Evolutionary conservation across 2,329 filamentous ascomycete genomes (phyloP).

Genomic region (Ambrosiella cleistominuta): DNA sequence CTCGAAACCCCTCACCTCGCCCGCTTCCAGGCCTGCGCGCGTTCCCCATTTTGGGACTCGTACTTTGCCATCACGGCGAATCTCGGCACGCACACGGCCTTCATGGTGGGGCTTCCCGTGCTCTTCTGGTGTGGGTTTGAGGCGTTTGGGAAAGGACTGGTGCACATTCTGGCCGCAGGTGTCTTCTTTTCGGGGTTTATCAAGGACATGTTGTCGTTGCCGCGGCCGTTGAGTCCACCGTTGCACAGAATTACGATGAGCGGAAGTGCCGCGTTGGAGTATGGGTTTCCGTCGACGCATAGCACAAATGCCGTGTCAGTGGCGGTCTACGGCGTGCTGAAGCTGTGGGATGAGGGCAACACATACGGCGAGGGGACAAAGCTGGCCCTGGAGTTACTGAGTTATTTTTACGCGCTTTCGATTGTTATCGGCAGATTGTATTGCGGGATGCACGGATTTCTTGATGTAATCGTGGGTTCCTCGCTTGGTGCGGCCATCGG

Average conservation of each 20-base stretch:
- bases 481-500: slow-evolving; percentile 52
- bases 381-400: slow-evolving; percentile 45
- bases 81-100: slow-evolving; percentile 93
- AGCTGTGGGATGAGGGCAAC: slow-evolving; percentile 48
- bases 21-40: slow-evolving; percentile 60
- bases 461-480: slow-evolving; percentile 73
- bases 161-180: slow-evolving; percentile 60
- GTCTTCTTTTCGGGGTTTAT: slow-evolving; percentile 84
- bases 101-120: slow-evolving; percentile 88
- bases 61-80: slow-evolving; percentile 97
- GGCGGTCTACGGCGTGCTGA: slow-evolving; percentile 62
- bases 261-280: slow-evolving; percentile 82
- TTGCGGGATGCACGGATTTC: slow-evolving; percentile 96
- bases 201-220: slow-evolving; percentile 86
- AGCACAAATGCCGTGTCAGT: slow-evolving; percentile 95
- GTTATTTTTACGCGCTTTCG: slow-evolving; percentile 73
- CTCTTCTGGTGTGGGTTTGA: slow-evolving; percentile 93
- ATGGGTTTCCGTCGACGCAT: slow-evolving; percentile 93
- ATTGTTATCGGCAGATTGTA: slow-evolving; percentile 86
- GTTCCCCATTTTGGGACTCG: slow-evolving; percentile 72
- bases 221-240: slow-evolving; percentile 78
- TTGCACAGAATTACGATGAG: slow-evolving; percentile 95
- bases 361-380: slow-evolving; percentile 41
- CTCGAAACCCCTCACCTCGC: slow-evolving; percentile 94
- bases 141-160: slow-evolving; percentile 61